Evolutionary conservation across 23 red algal species (phyloP), one percentile per base, ranked within the genome.

Genomic region (Pyropia yezoensis): DNA sequence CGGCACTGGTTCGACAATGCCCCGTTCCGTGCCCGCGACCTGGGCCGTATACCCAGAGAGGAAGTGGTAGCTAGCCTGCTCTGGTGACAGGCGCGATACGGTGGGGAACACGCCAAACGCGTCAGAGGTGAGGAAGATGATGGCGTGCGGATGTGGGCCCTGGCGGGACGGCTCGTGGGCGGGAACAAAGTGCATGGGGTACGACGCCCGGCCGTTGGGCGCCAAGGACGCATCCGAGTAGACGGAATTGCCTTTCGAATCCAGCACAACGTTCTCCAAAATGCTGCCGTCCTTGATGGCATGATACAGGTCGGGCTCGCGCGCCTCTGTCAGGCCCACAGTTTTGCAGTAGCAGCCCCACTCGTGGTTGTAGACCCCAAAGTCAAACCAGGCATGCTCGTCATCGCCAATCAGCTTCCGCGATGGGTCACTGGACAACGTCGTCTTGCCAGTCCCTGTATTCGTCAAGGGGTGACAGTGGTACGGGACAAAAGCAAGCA

Each of bases 361-460:
- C 11, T 47, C 39, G 11, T 11, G 11, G 12, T 85, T 85, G 51
- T 53, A 70, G 5, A 85, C 24, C 2, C 65, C 80, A 29, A 30
- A 33, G 50, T 52, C 69, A 62, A 63, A 54, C 80, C 80, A 85
- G 0, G 30, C 56, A 34, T 85, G 80, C 30, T 85, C 80, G 30
- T 85, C 80, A 54, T 85, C 80, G n/a, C 80, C 80, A 53, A 85
- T 75, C 20, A 85, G 65, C 33, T 45, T 39, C 47, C 80, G 57
- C 19, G 57, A 21, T 17, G 80, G 80, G 22, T 85, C 80, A 1
- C 53, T 59, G 4, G 66, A 72, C 26, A 85, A 55, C 1, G 80
- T 85, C 18, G 80, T 73, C 33, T 85, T 85, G 18, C 80, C 80
- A 20, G 80, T 85, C 39, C 80, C 80, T 12, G 67, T 63, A 85